A percentile compares a stretch with the other conserved stretches of the same genome.
Evolutionary conservation across 2,329 filamentous ascomycete genomes (phyloP).

Genomic region (Sporothrix schenckii): DNA sequence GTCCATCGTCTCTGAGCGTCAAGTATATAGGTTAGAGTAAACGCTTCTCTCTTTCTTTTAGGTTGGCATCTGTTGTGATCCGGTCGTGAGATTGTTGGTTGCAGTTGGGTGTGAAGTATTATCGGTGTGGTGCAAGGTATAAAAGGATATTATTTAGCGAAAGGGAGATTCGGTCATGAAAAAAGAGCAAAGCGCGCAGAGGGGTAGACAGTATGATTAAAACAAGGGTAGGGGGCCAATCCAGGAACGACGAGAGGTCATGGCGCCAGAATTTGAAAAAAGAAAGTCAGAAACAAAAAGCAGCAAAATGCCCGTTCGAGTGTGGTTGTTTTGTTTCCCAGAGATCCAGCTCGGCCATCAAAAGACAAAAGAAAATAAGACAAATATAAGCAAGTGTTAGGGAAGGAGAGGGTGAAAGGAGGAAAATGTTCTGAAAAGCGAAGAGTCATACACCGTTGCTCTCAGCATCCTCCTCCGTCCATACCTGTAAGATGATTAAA

Average conservation of each 20-base stretch:
- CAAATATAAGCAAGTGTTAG: not conserved
- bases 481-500: not conserved
- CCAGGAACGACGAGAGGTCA: too few species aligned
- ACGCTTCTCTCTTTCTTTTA: not conserved
- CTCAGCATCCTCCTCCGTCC: not conserved
- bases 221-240: not conserved
- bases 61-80: not conserved
- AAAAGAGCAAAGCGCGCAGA: conserved; percentile 14
- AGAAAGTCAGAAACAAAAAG: not conserved
- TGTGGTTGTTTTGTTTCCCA: conserved; percentile 23
- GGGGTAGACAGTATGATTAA: conserved; percentile 11
- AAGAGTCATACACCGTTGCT: not conserved
- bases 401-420: not conserved
- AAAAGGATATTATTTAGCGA: not conserved
- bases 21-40: not conserved
- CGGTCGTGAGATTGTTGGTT: conserved; percentile 4
- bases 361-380: conserved; percentile 2
- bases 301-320: not conserved
- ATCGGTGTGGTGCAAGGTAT: conserved; percentile 9
- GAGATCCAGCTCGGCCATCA: conserved; percentile 34
- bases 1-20: conserved; percentile 22
- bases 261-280: not conserved
- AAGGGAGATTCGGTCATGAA: conserved; percentile 18
- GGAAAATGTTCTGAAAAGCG: not conserved
- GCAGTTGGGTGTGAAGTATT: conserved; percentile 4